A percentile compares a stretch with the other conserved stretches of the same genome.
Evolutionary conservation across 176 grass and related monocot genomes (phyloP).

Genomic region (Phoenix dactylifera): DNA sequence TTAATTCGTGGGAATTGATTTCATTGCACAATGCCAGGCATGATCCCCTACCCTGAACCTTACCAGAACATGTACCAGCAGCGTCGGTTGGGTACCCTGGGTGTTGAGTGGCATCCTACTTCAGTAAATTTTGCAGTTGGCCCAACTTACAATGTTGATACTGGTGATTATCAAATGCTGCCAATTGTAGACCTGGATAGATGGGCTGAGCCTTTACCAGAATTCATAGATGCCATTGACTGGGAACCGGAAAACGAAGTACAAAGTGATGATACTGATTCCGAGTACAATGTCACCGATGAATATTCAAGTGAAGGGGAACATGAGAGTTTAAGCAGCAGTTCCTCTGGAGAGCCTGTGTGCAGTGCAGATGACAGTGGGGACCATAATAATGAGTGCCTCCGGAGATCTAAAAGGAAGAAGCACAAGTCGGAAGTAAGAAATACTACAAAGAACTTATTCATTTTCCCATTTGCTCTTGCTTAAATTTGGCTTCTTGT

Average conservation of each 20-base stretch:
- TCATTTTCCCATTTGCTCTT: constrained; percentile 10
- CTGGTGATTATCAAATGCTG: constrained; percentile 82
- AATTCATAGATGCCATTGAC: constrained; percentile 66
- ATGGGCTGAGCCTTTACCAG: constrained; percentile 84
- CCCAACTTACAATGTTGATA: constrained; percentile 79
- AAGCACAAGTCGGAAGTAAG: constrained; percentile 67
- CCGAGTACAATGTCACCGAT: constrained; percentile 88
- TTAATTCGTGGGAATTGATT: too few species aligned
- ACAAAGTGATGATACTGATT: constrained; percentile 90
- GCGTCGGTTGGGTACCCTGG: constrained; percentile 70
- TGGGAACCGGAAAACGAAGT: constrained; percentile 76
- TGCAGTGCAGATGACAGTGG: constrained; percentile 44
- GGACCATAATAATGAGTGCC: constrained; percentile 26
- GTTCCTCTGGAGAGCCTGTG: constrained; percentile 53
- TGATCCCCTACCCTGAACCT: constrained; percentile 92
- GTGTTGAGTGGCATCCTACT: constrained; percentile 80
- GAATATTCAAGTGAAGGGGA: constrained; percentile 66
- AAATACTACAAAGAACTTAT: background rate
- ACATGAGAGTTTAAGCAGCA: constrained; percentile 46
- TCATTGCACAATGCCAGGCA: constrained; percentile 31
- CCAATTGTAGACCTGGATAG: constrained; percentile 79
- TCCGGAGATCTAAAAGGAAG: constrained; percentile 69
- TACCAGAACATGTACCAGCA: constrained; percentile 93
- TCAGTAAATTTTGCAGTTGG: constrained; percentile 79
- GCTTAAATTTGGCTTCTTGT: constrained; percentile 17